Percentiles rank a stretch among this genome's conserved stretches.
Conservation (phyloP, 371 early-diverging fungal genomes). For the Parasitella parasitica region DNA sequence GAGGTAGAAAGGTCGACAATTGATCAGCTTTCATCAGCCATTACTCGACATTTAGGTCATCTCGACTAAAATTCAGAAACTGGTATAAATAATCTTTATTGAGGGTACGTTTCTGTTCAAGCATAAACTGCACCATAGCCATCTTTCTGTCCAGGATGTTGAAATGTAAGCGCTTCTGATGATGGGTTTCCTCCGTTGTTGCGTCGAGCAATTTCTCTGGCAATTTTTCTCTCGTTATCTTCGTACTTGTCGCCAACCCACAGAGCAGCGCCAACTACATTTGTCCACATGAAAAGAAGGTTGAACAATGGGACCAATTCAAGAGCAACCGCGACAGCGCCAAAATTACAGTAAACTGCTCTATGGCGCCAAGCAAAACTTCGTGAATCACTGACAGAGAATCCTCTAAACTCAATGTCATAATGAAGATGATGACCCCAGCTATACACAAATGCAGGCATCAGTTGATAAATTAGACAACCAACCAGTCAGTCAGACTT, state of each 20-base stretch:
- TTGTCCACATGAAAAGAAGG: conserved; percentile 73
- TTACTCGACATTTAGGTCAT: too few relatives aligned
- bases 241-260: conserved; percentile 70
- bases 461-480: background rate
- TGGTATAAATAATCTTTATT: conserved; percentile 1
- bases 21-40: too few relatives aligned
- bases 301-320: conserved; percentile 70
- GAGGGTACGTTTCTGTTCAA: background rate
- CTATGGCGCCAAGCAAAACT: conserved; percentile 45
- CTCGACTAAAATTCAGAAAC: too few relatives aligned
- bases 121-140: conserved; percentile 17
- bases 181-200: background rate
- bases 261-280: conserved; percentile 73
- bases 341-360: conserved; percentile 56
- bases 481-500: background rate
- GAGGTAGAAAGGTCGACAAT: too few relatives aligned
- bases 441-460: conserved; percentile 4
- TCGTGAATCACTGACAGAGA: conserved; percentile 46
- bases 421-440: conserved; percentile 59
- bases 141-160: conserved; percentile 1
- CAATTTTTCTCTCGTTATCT: conserved; percentile 36
- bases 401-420: conserved; percentile 57
- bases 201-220: too few relatives aligned
- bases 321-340: conserved; percentile 59
- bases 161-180: background rate